Base-by-base conservation (phyloP, 352 stramenopile genomes). In the Globisporangium mamillatum region DNA sequence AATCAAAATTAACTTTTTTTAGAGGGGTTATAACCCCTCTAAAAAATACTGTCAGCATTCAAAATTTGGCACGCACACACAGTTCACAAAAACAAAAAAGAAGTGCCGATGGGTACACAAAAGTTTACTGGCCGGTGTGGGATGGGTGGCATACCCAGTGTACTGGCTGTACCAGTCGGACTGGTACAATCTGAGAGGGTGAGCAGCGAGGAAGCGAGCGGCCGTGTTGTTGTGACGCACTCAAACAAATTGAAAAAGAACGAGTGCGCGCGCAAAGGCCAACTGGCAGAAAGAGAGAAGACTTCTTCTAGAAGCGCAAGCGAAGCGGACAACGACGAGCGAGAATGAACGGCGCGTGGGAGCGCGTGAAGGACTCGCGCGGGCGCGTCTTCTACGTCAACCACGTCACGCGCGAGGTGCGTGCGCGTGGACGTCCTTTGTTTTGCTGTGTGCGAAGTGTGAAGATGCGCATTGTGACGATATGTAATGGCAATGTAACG, bases 381-480 rank as follows among this genome's bases (percentile, higher is more conserved):
- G 88, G 88, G 4, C 84, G 85, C 63, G 90, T 91, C 50, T 95
- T 95, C 72, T 95, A 94, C 72, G 88, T 95, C 29, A 95, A 95
- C 71, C 86, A 94, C 71, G 69, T 58, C 27, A 94, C 88, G 32
- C 80, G 84, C 20, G 84, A 95, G 86, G 86, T 94, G 48, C 70
- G 44, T 52, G 6, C 7, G 34, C 27, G 34, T 12, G 34, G 41
- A 14, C 41, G 41, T n/a, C 41, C 44, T 20, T 22, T 22, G 18
- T 7, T 36, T 36, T 29, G 18, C 44, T 52, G n/a, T 52, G 16
- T 48, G 41, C 16, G 16, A 44, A 14, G 41, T 20, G 14, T 2
- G 16, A 9, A 20, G 22, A 52, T 52, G 44, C 44, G 44, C 44
- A 20, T 22, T 52, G 44, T n/a, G 16, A 48, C 22, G 44, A 52